Conservation (phyloP, 163 green algal species). For the Prototheca cutis region DNA sequence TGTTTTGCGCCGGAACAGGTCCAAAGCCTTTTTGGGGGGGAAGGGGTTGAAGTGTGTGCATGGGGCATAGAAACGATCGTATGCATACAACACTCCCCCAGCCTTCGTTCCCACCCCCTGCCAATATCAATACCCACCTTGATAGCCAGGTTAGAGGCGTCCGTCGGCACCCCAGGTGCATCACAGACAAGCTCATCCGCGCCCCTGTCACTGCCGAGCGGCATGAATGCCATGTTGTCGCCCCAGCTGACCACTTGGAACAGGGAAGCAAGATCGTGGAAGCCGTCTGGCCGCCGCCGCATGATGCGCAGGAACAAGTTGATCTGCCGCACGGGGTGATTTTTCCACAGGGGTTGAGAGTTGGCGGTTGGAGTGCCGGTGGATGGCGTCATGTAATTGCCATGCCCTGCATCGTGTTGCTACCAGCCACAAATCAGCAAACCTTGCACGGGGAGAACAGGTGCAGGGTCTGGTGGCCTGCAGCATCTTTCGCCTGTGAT, state of each 20-base stretch:
- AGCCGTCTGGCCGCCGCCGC: slow-evolving; percentile 46
- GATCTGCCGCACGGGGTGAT: slow-evolving; percentile 45
- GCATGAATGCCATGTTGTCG: slow-evolving; percentile 73
- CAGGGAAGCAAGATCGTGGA: slow-evolving; percentile 85
- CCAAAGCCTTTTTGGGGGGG: slow-evolving; percentile 55
- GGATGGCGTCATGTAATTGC: too few species aligned
- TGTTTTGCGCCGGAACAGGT: slow-evolving; percentile 75
- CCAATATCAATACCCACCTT: slow-evolving; percentile 42
- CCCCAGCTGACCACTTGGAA: slow-evolving; percentile 97
- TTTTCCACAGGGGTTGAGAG: too few species aligned
- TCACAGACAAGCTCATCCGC: slow-evolving; percentile 68
- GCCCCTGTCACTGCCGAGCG: slow-evolving; percentile 25
- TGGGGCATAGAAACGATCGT: too few species aligned
- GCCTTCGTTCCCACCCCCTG: background rate
- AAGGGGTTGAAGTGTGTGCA: too few species aligned
- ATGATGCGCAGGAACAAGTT: slow-evolving; percentile 93
- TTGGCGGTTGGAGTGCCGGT: too few species aligned
- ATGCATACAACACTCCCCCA: too few species aligned
- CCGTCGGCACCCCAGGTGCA: slow-evolving; percentile 69
- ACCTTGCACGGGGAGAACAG: slow-evolving; percentile 79
- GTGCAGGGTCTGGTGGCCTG: slow-evolving; percentile 24
- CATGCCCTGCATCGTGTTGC: too few species aligned
- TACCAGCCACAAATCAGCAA: background rate
- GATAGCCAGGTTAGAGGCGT: slow-evolving; percentile 89
- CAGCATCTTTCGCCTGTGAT: too few species aligned